Conservation (phyloP, 345 rosid species). For the Bruguiera parviflora region DNA sequence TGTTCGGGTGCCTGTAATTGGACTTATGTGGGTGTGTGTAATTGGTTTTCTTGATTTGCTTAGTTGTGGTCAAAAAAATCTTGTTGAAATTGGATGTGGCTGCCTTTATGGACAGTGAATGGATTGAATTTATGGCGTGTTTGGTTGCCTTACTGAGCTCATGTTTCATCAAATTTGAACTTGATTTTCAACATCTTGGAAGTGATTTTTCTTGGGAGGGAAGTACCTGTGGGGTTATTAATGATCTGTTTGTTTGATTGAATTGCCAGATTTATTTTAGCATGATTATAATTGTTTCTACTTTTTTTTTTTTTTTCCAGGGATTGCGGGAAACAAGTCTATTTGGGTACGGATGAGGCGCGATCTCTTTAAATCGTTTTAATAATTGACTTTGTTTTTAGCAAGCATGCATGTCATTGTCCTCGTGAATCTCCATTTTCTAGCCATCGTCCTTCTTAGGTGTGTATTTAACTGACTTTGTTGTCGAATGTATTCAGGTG, state of each 20-base stretch:
- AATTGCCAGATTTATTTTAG: constrained; percentile 1
- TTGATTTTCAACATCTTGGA: neutral
- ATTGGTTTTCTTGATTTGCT: too few species aligned
- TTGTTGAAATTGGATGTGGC: neutral
- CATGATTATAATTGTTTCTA: neutral
- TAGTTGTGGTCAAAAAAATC: neutral
- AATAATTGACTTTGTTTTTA: constrained; percentile 3
- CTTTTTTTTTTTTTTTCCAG: constrained; percentile 33
- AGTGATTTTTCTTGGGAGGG: neutral
- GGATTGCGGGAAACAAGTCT: constrained; percentile 98
- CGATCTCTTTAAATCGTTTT: constrained; percentile 3
- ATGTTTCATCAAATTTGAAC: neutral
- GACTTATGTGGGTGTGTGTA: neutral
- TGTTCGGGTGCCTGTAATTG: neutral
- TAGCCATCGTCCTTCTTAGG: constrained; percentile 5
- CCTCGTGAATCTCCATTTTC: neutral
- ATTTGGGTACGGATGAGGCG: constrained; percentile 60
- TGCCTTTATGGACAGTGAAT: neutral
- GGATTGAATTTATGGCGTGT: constrained; percentile 1
- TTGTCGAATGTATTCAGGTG: constrained; percentile 51
- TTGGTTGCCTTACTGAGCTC: neutral
- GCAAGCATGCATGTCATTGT: neutral
- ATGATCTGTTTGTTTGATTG: neutral
- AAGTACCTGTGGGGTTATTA: neutral
- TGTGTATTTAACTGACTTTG: constrained; percentile 2